A percentile compares a stretch with the other conserved stretches of the same genome.
phyloP scores from a whole-genome alignment of 2,329 filamentous ascomycete genomes.

The Clonostachys rosea region DNA sequence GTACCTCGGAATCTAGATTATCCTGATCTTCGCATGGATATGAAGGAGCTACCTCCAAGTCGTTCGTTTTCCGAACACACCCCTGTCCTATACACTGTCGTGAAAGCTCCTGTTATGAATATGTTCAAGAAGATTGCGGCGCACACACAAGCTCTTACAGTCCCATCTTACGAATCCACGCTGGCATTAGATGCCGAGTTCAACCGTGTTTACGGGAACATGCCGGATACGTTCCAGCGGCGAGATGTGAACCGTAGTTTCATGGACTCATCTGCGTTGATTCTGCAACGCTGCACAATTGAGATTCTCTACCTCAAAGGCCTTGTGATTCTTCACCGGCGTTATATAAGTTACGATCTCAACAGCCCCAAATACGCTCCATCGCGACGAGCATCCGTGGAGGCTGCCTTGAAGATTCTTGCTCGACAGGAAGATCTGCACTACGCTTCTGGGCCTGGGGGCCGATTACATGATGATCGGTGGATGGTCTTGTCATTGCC shows the following conservation, averaged over 20 bases:
- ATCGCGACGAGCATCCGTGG: constrained; percentile 45
- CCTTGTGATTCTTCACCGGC: constrained; percentile 49
- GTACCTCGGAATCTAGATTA: constrained; percentile 4
- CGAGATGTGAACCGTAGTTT: constrained; percentile 40
- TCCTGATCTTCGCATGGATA: constrained; percentile 3
- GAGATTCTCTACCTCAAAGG: constrained; percentile 48
- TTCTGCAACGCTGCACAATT: constrained; percentile 50
- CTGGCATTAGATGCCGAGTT: constrained; percentile 39
- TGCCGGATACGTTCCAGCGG: constrained; percentile 44
- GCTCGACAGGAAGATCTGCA: constrained; percentile 22
- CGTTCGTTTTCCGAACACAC: constrained; percentile 5
- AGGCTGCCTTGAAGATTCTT: constrained; percentile 42
- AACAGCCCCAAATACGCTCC: background rate
- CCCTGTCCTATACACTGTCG: constrained; percentile 46
- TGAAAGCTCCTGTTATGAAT: constrained; percentile 40
- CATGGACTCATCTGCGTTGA: constrained; percentile 34
- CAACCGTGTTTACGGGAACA: constrained; percentile 32
- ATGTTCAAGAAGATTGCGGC: constrained; percentile 41
- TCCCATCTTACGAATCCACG: constrained; percentile 41
- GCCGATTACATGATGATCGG: constrained; percentile 32
- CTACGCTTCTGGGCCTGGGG: constrained; percentile 34
- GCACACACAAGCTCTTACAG: background rate
- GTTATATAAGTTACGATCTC: constrained; percentile 38
- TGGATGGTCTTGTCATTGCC: constrained; percentile 40
- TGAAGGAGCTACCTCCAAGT: constrained; percentile 1